Conservation (phyloP, 805 yeast species). For the Wickerhamomyces xylosicus region DNA sequence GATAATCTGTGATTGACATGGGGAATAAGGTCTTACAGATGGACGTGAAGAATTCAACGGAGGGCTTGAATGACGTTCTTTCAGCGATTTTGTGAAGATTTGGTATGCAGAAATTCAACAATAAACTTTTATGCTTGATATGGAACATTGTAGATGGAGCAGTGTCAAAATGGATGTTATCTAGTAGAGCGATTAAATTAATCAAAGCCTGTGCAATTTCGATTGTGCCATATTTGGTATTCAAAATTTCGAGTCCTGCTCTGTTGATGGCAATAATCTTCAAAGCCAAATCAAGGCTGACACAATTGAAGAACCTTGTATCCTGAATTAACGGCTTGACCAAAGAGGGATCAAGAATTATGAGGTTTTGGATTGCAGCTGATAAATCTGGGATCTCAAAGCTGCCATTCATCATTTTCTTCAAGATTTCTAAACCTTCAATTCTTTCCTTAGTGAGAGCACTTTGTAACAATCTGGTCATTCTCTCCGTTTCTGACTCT, state of each 20-base stretch:
- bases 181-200: constrained; percentile 11
- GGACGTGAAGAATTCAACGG: not conserved
- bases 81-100: constrained; percentile 13
- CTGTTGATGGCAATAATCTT: constrained; percentile 24
- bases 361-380: constrained; percentile 12
- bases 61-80: constrained; percentile 5
- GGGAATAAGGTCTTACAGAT: constrained; percentile 14
- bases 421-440: constrained; percentile 11
- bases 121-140: constrained; percentile 12
- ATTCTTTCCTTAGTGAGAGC: constrained; percentile 16
- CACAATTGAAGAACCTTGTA: constrained; percentile 17
- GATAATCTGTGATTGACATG: constrained; percentile 17
- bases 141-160: constrained; percentile 19
- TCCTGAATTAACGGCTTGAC: constrained; percentile 21
- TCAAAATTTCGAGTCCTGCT: constrained; percentile 11
- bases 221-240: constrained; percentile 5
- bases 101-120: constrained; percentile 11
- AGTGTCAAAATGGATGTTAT: constrained; percentile 12
- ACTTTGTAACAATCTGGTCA: constrained; percentile 12
- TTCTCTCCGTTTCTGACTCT: constrained; percentile 1
- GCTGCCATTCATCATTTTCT: not conserved
- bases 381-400: constrained; percentile 8
- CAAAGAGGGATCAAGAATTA: constrained; percentile 18
- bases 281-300: constrained; percentile 19
- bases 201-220: constrained; percentile 11